Conservation (phyloP, 768 basidiomycete species). For the Leccinellum rugosiceps region DNA sequence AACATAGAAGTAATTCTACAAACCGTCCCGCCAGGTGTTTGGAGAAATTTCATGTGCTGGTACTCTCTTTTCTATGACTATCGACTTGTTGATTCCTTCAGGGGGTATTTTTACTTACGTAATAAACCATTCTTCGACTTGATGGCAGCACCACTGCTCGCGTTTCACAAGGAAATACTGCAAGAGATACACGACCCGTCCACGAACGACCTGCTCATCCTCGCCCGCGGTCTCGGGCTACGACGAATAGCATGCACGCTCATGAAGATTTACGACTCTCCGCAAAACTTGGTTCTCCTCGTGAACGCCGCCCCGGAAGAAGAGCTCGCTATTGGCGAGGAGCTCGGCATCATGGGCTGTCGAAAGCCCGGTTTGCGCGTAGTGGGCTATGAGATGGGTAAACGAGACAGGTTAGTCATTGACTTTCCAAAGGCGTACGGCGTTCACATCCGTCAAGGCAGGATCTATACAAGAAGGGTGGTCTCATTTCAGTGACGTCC, state of each 20-base stretch:
- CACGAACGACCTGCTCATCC: conserved; percentile 67
- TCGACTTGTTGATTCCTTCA: too few relatives aligned
- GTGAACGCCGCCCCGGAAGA: conserved; percentile 85
- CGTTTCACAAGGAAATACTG: conserved; percentile 67
- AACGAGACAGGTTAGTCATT: conserved; percentile 66
- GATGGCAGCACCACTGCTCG: conserved; percentile 39
- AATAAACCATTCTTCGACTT: too few relatives aligned
- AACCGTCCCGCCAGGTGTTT: too few relatives aligned
- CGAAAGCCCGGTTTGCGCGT: conserved; percentile 80
- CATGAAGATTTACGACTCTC: conserved; percentile 89
- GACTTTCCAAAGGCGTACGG: not conserved
- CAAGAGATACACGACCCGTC: conserved; percentile 71
- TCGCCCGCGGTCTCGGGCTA: conserved; percentile 90
- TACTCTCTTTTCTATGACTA: too few relatives aligned
- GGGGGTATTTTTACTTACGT: too few relatives aligned
- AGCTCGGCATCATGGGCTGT: conserved; percentile 90
- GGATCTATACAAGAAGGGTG: conserved; percentile 82
- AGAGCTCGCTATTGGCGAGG: conserved; percentile 65
- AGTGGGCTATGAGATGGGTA: conserved; percentile 77
- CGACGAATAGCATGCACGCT: conserved; percentile 80
- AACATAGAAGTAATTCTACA: too few relatives aligned
- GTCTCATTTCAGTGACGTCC: conserved; percentile 88
- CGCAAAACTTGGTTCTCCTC: conserved; percentile 78
- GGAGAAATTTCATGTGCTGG: too few relatives aligned
- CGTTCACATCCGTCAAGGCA: conserved; percentile 47